Conservation (phyloP, 2,329 filamentous ascomycete genomes). For the Penicillium sp. region DNA sequence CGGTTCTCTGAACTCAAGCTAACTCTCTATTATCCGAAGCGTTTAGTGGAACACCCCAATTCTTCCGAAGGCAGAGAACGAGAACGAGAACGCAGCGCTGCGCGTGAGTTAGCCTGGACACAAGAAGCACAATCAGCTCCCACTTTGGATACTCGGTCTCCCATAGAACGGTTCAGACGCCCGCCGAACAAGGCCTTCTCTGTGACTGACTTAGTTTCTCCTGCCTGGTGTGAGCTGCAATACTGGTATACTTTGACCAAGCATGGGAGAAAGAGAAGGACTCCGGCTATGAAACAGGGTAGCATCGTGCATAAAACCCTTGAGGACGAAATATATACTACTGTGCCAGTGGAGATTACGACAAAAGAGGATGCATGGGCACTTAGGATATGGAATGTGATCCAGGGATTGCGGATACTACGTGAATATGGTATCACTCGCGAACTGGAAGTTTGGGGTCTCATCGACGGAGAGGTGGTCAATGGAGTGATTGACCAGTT, state of each 20-base stretch:
- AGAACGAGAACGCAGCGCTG: constrained; percentile 35
- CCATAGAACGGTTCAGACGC: constrained; percentile 77
- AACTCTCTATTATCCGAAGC: constrained; percentile 63
- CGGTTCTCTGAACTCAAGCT: constrained; percentile 46
- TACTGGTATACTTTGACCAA: constrained; percentile 85
- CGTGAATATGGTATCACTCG: constrained; percentile 72
- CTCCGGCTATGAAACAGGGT: constrained; percentile 82
- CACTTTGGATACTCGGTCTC: constrained; percentile 57
- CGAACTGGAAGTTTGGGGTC: constrained; percentile 83
- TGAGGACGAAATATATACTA: constrained; percentile 82
- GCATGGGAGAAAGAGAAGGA: constrained; percentile 74
- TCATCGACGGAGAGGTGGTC: constrained; percentile 78
- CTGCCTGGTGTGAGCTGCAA: constrained; percentile 94
- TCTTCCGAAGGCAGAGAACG: constrained; percentile 41
- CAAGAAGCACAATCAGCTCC: constrained; percentile 16
- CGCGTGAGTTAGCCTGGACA: constrained; percentile 33
- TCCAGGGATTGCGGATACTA: constrained; percentile 79
- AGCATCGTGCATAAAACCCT: constrained; percentile 78
- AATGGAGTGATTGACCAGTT: constrained; percentile 90
- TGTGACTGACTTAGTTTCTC: constrained; percentile 85
- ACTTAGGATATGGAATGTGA: constrained; percentile 84
- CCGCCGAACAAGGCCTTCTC: constrained; percentile 78
- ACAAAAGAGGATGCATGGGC: constrained; percentile 84
- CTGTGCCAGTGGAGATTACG: constrained; percentile 71
- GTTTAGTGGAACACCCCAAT: constrained; percentile 60